Percentiles rank a stretch among this genome's conserved stretches.
These are phyloP conservation scores for Coniosporium tulheliwenetii DNA, from an alignment of 2,329 filamentous ascomycete species.

Conservation along the genomic window DNA sequence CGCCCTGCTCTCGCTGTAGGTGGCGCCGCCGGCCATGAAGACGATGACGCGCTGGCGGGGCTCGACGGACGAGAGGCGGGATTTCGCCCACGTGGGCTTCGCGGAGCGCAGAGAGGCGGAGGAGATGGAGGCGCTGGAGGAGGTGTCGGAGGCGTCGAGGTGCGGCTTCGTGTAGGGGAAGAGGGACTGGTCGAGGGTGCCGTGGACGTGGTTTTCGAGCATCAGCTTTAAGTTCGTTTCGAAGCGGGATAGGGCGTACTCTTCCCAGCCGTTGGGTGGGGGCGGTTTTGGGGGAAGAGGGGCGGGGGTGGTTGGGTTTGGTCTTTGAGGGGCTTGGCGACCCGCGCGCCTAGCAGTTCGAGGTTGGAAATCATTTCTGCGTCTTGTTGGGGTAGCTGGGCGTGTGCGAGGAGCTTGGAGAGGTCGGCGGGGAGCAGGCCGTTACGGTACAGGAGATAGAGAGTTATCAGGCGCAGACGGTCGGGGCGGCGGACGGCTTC, in stretches of 20 bases:
- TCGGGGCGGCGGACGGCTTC: conserved; percentile 56
- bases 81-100: conserved; percentile 89
- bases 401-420: conserved; percentile 68
- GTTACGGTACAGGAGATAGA: conserved; percentile 76
- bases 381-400: conserved; percentile 60
- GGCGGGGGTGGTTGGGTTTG: conserved; percentile 47
- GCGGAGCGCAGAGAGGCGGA: conserved; percentile 67
- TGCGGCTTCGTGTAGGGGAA: conserved; percentile 38
- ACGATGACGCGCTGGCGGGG: conserved; percentile 83
- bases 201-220: conserved; percentile 49
- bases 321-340: conserved; percentile 63
- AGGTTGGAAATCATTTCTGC: conserved; percentile 62
- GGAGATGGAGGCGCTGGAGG: conserved; percentile 33
- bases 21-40: conserved; percentile 90
- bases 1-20: conserved; percentile 73
- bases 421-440: conserved; percentile 76
- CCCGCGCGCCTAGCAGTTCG: conserved; percentile 63
- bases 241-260: conserved; percentile 76
- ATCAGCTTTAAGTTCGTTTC: conserved; percentile 69
- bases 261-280: conserved; percentile 45
- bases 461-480: conserved; percentile 66
- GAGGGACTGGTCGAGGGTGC: conserved; percentile 24
- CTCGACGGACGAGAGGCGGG: conserved; percentile 57
- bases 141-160: conserved; percentile 44
- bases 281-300: conserved; percentile 52